A percentile compares a stretch with the other conserved stretches of the same genome.
Conservation (phyloP, 306 rosid genomes). For the Quercus cerris region DNA sequence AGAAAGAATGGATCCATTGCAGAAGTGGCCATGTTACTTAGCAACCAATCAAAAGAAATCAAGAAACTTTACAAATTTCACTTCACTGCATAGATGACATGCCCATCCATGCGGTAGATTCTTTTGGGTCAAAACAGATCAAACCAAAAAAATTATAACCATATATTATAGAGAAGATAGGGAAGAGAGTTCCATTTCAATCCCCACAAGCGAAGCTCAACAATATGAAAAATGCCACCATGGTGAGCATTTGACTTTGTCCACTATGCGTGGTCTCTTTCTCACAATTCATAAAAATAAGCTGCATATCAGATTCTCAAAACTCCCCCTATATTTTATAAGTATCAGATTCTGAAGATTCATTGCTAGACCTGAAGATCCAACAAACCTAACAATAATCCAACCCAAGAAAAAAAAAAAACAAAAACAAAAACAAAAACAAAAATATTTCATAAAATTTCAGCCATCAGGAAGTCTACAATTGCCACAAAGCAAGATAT, state of each 20-base stretch:
- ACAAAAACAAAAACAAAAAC: too few species aligned
- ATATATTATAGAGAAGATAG: neutral
- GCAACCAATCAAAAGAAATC: neutral
- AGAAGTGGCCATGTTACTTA: neutral
- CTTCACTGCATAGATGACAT: neutral
- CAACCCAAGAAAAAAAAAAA: neutral
- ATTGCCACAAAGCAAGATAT: neutral
- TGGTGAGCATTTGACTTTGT: neutral
- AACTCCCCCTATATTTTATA: too few species aligned
- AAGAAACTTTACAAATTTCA: neutral
- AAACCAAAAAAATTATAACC: too few species aligned
- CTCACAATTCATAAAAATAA: neutral
- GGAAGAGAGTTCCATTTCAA: neutral
- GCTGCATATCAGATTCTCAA: neutral
- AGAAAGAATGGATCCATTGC: neutral
- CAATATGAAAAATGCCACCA: neutral
- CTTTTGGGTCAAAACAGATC: too few species aligned
- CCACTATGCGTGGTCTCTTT: neutral
- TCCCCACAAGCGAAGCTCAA: neutral
- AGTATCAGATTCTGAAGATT: neutral
- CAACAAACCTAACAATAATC: neutral
- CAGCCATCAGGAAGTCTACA: neutral
- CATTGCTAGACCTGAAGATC: neutral
- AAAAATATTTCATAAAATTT: neutral
- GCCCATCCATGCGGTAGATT: too few species aligned